Evolutionary conservation across 139 green algal species (phyloP).

Genomic region (Coelastrella sp.): DNA sequence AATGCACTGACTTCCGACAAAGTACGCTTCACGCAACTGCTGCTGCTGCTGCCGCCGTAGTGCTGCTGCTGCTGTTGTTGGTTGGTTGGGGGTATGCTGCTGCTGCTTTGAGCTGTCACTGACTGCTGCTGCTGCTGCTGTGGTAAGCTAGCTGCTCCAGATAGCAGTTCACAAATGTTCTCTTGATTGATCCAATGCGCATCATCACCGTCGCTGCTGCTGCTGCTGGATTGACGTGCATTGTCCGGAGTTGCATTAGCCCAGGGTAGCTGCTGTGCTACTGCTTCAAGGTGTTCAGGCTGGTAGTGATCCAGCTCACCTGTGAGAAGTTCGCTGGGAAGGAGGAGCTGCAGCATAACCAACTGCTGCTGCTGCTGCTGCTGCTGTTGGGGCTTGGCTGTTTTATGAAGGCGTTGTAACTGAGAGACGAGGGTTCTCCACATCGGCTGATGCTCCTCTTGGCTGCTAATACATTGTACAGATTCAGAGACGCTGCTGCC

Average conservation of each 20-base stretch:
- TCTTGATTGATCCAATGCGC: background rate
- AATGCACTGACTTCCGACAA: constrained; percentile 76
- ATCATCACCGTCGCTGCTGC: background rate
- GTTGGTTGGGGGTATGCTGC: no score
- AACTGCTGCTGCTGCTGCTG: constrained; percentile 28
- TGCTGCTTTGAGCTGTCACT: background rate
- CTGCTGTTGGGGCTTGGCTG: constrained; percentile 11
- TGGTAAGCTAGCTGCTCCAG: background rate
- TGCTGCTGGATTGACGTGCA: background rate
- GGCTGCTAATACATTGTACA: no score
- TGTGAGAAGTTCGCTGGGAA: constrained; percentile 26
- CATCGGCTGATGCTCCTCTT: no score
- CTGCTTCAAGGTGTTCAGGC: background rate
- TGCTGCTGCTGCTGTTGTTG: constrained; percentile 5
- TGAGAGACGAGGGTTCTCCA: background rate
- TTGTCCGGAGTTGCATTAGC: background rate
- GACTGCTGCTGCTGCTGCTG: constrained; percentile 37
- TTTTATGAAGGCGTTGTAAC: background rate
- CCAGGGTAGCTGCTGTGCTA: constrained; percentile 24
- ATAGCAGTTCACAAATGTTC: background rate
- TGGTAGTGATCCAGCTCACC: constrained; percentile 4
- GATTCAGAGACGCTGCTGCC: no score
- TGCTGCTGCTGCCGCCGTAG: background rate
- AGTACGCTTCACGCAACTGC: constrained; percentile 49
- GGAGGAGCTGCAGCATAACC: constrained; percentile 45